A percentile compares a stretch with the other conserved stretches of the same genome.
These are phyloP conservation scores for Geotrichum reessii DNA, from an alignment of 1,139 yeast species.

Conservation along the genomic window DNA sequence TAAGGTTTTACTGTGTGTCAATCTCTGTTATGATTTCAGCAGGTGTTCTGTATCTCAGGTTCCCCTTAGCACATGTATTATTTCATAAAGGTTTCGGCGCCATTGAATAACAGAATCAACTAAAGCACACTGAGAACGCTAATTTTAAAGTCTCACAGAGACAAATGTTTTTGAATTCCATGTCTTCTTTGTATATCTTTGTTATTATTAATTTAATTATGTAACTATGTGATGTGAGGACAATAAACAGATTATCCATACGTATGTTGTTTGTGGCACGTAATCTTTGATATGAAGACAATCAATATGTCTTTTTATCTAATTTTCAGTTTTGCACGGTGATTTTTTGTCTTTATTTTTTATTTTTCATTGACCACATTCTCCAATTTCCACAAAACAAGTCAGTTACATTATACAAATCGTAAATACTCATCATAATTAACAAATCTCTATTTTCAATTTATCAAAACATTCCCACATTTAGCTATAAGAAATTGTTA, in stretches of 20 bases:
- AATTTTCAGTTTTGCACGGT: too few species aligned
- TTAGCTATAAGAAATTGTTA: neutral
- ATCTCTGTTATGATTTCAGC: neutral
- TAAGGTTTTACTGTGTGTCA: neutral
- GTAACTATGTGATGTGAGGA: neutral
- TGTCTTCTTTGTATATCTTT: neutral
- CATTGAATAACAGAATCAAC: neutral
- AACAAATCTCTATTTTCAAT: too few species aligned
- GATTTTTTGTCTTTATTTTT: too few species aligned
- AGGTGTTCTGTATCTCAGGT: neutral
- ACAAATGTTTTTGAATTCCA: neutral
- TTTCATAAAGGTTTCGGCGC: too few species aligned
- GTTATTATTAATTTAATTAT: too few species aligned
- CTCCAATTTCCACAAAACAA: too few species aligned
- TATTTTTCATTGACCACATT: too few species aligned
- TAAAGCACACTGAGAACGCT: neutral
- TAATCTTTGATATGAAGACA: too few species aligned
- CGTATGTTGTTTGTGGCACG: neutral
- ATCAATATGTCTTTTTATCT: too few species aligned
- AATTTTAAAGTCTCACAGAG: neutral
- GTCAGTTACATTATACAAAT: too few species aligned
- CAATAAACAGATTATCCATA: neutral
- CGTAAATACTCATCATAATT: too few species aligned
- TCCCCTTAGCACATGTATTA: neutral
- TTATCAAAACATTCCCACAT: too few species aligned